phyloP scores from a whole-genome alignment of 2,329 filamentous ascomycete species.

The Ustulina deusta region DNA sequence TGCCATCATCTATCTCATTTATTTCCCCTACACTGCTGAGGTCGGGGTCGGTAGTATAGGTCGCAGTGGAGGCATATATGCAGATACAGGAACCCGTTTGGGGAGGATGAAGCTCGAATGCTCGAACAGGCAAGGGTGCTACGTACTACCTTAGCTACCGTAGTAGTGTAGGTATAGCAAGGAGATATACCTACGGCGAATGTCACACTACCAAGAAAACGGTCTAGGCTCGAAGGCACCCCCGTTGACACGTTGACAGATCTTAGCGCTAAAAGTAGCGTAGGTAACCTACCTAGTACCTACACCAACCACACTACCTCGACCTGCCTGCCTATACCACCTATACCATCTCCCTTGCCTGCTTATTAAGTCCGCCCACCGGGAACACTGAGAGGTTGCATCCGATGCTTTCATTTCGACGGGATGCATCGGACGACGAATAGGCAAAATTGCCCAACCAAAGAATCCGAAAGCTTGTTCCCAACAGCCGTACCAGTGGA shows the following conservation, averaged over 20 bases:
- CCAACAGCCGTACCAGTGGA: slow-evolving; percentile 15
- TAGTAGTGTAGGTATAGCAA: too few species aligned
- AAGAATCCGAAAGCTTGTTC: slow-evolving; percentile 37
- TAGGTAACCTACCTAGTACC: background rate
- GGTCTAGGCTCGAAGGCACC: slow-evolving; percentile 32
- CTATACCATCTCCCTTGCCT: background rate
- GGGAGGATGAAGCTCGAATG: background rate
- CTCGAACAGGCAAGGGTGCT: background rate
- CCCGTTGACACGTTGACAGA: slow-evolving; percentile 29
- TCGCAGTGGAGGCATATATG: background rate
- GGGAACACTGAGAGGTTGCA: slow-evolving; percentile 30
- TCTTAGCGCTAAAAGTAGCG: slow-evolving; percentile 26
- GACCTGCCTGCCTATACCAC: too few species aligned
- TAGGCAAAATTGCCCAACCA: slow-evolving; percentile 38
- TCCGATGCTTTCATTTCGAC: slow-evolving; percentile 34
- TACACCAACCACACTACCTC: background rate
- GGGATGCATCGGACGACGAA: slow-evolving; percentile 22
- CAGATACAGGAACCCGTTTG: background rate
- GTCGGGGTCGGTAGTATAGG: too few species aligned
- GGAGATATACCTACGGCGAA: slow-evolving; percentile 9
- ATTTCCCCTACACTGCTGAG: background rate
- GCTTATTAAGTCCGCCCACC: slow-evolving; percentile 20
- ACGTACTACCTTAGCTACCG: too few species aligned
- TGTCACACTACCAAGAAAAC: slow-evolving; percentile 30
- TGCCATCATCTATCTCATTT: slow-evolving; percentile 5